Base-by-base conservation (phyloP, 2,329 filamentous ascomycete genomes). In the Fusarium longipes region DNA sequence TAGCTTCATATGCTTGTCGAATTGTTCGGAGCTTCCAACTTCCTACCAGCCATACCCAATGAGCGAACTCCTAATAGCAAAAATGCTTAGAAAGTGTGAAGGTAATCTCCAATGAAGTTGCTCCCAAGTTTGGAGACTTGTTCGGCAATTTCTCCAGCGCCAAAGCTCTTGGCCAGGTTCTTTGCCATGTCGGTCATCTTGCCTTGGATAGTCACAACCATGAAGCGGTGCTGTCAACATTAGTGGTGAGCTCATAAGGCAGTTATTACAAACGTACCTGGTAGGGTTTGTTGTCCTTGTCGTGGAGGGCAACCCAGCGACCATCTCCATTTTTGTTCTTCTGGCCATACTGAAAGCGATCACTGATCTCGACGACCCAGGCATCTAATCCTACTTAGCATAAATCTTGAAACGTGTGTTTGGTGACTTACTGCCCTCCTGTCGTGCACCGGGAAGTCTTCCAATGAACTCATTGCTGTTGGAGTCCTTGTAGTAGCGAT, bases 281-380 rank as follows among this genome's bases (percentile, higher is more conserved):
- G 11, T 61, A 68, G 1, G 45, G 25, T 27, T 63, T 70, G 54
- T 70, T 70, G 5, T 43, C 49, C 35, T 61, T 66, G n/a, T 70
- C 61, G 1, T 70, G 68, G 1, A 70, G 57, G 10, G 25, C 54
- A 3, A 70, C 15, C 67, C 67, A 70, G 10, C 68, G 68, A 0
- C 45, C 45, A 0, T 70, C 64, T 0, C 68, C 64, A 20, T n/a
- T 50, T 15, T 40, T 58, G 42, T 61, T 70, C 55, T 61, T 68
- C 64, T 70, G 39, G 3, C 68, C 68, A 6, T 70, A 70, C 38
- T 70, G 68, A 42, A 70, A 70, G 1, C 38, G 44, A 8, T 70
- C 67, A 15, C 0, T 59, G 17, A 70, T 66, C 2, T 1, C 39
- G 4, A 70, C 52, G 5, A 70, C 22, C 40, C 49, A 68, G 2